Evolutionary conservation across 129 eudicot genomes (phyloP).

Genomic region (Flaveria sonorensis): DNA sequence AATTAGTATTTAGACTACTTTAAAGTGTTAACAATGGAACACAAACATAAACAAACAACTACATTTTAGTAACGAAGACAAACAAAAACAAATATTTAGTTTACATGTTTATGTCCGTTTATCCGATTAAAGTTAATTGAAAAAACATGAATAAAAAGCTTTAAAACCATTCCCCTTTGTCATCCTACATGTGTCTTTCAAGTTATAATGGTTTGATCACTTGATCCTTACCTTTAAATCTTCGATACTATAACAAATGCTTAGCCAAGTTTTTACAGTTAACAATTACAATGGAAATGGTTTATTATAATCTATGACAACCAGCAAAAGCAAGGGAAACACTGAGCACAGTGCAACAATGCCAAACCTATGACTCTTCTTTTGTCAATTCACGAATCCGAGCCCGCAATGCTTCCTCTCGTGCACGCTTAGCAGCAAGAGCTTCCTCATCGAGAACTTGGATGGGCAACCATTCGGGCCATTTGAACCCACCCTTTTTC

Average conservation of each 20-base stretch:
- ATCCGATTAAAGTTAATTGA: too few species aligned
- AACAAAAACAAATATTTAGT: too few species aligned
- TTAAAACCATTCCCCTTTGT: not conserved
- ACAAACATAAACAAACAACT: too few species aligned
- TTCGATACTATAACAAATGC: slow-evolving; percentile 1
- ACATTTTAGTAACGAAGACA: too few species aligned
- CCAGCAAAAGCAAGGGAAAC: slow-evolving; percentile 12
- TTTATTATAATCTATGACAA: slow-evolving; percentile 11
- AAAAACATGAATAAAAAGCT: too few species aligned
- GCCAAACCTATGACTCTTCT: slow-evolving; percentile 54
- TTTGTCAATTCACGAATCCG: slow-evolving; percentile 59
- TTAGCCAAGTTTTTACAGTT: slow-evolving; percentile 17
- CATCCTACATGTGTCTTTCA: not conserved
- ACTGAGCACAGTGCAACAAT: not conserved
- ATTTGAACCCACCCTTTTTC: slow-evolving; percentile 51
- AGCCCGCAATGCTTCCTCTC: slow-evolving; percentile 67
- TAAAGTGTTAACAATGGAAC: too few species aligned
- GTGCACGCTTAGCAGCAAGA: slow-evolving; percentile 77
- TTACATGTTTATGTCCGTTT: too few species aligned
- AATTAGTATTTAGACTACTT: too few species aligned
- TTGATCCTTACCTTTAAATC: not conserved
- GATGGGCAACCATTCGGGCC: slow-evolving; percentile 98
- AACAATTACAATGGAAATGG: not conserved
- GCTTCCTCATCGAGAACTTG: slow-evolving; percentile 93
- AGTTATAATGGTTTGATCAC: not conserved